Conservation (phyloP, 352 stramenopile species). For the Blastocystis hominis region DNA sequence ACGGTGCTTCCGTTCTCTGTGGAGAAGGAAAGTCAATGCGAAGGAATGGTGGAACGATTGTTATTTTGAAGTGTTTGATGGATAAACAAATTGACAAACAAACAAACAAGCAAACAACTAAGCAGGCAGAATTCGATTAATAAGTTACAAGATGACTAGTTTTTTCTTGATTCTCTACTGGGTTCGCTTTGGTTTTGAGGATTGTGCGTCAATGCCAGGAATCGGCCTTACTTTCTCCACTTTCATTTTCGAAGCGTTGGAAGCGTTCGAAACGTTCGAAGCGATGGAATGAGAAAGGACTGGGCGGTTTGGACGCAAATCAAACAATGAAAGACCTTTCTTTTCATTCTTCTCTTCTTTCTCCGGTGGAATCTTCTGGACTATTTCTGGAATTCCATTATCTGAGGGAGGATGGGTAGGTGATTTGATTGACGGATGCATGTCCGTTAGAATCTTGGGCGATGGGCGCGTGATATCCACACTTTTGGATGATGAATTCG, state of each 20-base stretch:
- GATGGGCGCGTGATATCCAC: no score
- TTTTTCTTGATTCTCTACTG: no score
- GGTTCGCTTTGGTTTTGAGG: neutral
- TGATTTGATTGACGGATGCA: no score
- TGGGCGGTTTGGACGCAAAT: neutral
- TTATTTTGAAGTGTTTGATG: conserved; percentile 7
- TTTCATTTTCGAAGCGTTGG: neutral
- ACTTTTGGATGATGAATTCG: no score
- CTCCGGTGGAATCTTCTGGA: neutral
- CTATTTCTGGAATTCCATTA: neutral
- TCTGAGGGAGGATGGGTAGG: neutral
- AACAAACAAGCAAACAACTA: neutral
- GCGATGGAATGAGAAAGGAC: no score
- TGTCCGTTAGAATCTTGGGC: no score
- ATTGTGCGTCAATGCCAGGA: neutral
- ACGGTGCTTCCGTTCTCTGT: neutral
- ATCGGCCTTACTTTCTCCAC: neutral
- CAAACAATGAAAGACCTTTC: neutral
- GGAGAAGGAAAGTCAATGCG: neutral
- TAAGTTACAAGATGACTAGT: no score
- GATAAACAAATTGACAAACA: neutral
- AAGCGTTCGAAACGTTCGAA: neutral
- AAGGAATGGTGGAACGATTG: neutral
- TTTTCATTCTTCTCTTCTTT: neutral
- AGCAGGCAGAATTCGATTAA: no score